Evolutionary conservation across 169 alveolate genomes (phyloP).

Genomic region (Plasmodium vivax): DNA sequence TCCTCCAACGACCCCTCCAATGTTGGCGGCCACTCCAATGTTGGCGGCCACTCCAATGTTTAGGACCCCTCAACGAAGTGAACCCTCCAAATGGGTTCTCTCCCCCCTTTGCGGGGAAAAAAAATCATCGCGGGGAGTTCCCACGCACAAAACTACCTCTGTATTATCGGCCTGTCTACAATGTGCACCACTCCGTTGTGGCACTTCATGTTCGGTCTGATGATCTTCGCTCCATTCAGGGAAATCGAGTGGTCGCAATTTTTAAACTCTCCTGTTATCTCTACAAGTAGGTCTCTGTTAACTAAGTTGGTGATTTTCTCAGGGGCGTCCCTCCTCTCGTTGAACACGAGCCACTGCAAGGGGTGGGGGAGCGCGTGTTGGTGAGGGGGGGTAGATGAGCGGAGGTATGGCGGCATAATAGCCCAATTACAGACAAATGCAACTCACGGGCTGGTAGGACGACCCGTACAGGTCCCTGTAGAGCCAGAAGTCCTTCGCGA

Average conservation of each 20-base stretch:
- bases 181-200: conserved; percentile 86
- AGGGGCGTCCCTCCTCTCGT: conserved; percentile 82
- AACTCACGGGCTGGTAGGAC: conserved; percentile 79
- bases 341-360: conserved; percentile 80
- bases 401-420: background rate
- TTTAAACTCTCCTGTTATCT: conserved; percentile 77
- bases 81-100: background rate
- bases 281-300: conserved; percentile 74
- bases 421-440: background rate
- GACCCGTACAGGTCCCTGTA: conserved; percentile 85
- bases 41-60: no score
- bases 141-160: background rate
- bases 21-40: background rate
- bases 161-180: conserved; percentile 79
- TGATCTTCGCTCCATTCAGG: conserved; percentile 78
- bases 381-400: background rate
- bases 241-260: conserved; percentile 74
- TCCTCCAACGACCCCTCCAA: background rate
- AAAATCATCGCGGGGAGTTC: background rate
- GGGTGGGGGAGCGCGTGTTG: background rate
- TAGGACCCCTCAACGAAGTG: background rate
- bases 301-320: conserved; percentile 60
- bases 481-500: conserved; percentile 80
- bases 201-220: conserved; percentile 84
- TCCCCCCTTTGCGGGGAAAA: background rate